A percentile compares a stretch with the other conserved stretches of the same genome.
Conservation (phyloP, 2,329 filamentous ascomycete species). For the Thielaviopsis populi region DNA sequence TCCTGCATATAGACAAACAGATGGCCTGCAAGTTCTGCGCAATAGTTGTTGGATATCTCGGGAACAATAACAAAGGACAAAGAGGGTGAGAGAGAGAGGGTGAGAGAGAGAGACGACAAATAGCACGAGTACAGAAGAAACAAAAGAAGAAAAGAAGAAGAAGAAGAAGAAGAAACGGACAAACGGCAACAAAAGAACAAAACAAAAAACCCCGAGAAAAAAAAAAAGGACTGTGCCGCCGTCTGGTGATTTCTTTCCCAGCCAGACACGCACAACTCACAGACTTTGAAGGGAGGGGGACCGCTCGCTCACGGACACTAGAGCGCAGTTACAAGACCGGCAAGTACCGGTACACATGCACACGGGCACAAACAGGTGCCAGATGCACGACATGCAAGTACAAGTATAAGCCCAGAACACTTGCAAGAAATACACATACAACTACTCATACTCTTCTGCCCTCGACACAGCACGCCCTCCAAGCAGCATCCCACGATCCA, state of each 20-base stretch:
- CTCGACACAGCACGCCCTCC: too few species aligned
- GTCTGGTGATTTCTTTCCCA: neutral
- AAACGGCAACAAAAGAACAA: neutral
- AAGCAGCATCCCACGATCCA: too few species aligned
- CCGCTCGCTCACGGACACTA: neutral
- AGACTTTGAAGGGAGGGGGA: neutral
- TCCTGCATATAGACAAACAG: neutral
- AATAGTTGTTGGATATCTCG: neutral
- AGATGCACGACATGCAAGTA: too few species aligned
- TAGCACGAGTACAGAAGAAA: neutral
- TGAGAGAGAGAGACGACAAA: neutral
- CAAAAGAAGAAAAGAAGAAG: neutral
- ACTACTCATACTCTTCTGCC: too few species aligned
- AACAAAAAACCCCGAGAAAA: too few species aligned
- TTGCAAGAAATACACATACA: too few species aligned
- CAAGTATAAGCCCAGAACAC: too few species aligned
- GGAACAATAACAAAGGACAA: neutral
- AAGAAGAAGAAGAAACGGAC: conserved; percentile 2
- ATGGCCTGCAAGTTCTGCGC: too few species aligned
- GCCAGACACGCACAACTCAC: neutral
- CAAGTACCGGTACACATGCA: too few species aligned
- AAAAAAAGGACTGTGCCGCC: neutral
- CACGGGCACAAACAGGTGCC: too few species aligned
- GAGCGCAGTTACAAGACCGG: too few species aligned
- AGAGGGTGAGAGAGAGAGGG: neutral